These are phyloP conservation scores for Aureobasidium sp. DNA, from an alignment of 2,329 filamentous ascomycete genomes.

Conservation along the genomic window DNA sequence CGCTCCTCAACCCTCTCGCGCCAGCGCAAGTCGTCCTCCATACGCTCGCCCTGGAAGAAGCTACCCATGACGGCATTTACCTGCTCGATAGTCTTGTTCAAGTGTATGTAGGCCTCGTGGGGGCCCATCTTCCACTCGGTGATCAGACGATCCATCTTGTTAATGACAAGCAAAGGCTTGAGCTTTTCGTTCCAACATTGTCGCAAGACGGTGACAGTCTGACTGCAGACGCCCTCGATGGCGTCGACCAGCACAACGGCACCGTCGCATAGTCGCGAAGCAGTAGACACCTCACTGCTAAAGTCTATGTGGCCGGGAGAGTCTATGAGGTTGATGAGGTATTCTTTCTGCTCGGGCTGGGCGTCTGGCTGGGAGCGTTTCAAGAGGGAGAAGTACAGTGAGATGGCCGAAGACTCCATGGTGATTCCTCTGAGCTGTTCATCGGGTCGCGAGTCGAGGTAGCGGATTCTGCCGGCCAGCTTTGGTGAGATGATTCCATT, in stretches of 20 bases:
- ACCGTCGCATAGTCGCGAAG: constrained; percentile 87
- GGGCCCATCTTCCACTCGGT: constrained; percentile 94
- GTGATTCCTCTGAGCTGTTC: constrained; percentile 95
- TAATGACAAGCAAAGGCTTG: constrained; percentile 90
- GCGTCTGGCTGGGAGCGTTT: constrained; percentile 57
- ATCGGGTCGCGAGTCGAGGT: constrained; percentile 91
- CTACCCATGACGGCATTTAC: constrained; percentile 96
- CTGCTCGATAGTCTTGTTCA: constrained; percentile 85
- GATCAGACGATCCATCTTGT: constrained; percentile 94
- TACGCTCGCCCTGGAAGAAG: constrained; percentile 95
- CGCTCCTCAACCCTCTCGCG: constrained; percentile 85
- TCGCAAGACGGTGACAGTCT: constrained; percentile 91
- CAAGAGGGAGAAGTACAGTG: constrained; percentile 88
- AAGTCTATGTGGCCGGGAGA: constrained; percentile 98
- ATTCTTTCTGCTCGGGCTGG: constrained; percentile 64
- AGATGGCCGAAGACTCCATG: constrained; percentile 99
- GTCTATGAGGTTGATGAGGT: constrained; percentile 94
- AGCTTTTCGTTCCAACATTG: constrained; percentile 95
- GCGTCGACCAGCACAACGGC: constrained; percentile 92
- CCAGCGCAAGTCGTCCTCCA: constrained; percentile 98
- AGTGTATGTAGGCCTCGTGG: constrained; percentile 77
- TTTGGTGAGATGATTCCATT: constrained; percentile 99
- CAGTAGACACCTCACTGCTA: constrained; percentile 94
- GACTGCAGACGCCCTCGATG: constrained; percentile 95
- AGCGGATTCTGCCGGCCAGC: constrained; percentile 93